Evolutionary conservation across 2,329 filamentous ascomycete species (phyloP).

Genomic region (Pseudogymnoascus sp.): DNA sequence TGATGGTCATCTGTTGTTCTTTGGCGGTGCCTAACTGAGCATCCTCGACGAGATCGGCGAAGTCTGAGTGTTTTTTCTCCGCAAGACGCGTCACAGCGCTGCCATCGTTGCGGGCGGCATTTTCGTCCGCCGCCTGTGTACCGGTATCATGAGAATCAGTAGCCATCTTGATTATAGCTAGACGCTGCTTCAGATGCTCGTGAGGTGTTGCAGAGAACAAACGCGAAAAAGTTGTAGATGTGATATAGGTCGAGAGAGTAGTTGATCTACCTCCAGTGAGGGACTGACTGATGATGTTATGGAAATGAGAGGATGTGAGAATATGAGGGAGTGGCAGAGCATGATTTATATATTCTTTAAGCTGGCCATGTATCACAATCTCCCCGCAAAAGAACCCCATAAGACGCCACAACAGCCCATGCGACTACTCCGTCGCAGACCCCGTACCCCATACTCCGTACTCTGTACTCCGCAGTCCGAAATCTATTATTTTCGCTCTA

Average conservation of each 20-base stretch:
- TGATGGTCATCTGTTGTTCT: conserved; percentile 12
- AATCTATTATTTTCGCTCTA: not conserved
- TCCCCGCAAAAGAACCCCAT: not conserved
- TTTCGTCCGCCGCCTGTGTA: not conserved
- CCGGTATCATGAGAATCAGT: not conserved
- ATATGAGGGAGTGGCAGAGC: not conserved
- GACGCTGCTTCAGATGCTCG: not conserved
- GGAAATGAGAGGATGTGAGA: not conserved
- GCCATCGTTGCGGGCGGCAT: not conserved
- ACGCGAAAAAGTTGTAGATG: not conserved
- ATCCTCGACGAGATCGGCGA: not conserved
- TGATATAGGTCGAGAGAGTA: not conserved
- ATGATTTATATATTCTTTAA: not conserved
- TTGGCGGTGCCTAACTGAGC: conserved; percentile 8
- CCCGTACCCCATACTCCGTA: not conserved
- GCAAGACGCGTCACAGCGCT: not conserved
- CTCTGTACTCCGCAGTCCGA: not conserved
- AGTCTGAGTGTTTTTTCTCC: not conserved
- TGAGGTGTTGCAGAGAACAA: not conserved
- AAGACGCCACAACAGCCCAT: not conserved
- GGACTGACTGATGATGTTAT: not conserved
- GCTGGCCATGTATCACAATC: not conserved
- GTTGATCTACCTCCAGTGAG: not conserved
- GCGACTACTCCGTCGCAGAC: not conserved
- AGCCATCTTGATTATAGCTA: not conserved